phyloP scores from a whole-genome alignment of 2,329 filamentous ascomycete species.

The Hymenoscyphus fructigenus region DNA sequence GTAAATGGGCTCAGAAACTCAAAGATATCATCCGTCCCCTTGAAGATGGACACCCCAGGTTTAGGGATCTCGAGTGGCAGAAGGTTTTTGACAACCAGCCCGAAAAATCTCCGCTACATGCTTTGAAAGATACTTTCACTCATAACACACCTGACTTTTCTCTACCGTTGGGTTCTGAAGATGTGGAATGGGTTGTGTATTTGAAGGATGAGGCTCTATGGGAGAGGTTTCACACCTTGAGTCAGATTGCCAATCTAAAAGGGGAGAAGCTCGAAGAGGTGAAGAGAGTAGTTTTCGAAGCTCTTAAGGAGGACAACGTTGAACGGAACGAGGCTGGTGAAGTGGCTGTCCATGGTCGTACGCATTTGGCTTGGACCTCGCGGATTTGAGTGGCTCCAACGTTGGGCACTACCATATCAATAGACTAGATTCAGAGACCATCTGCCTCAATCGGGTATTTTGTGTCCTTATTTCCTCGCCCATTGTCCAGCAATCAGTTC shows the following conservation, averaged over 20 bases:
- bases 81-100: conserved; percentile 62
- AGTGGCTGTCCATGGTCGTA: conserved; percentile 63
- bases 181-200: conserved; percentile 57
- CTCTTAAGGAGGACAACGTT: conserved; percentile 51
- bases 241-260: conserved; percentile 62
- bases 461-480: conserved; percentile 7
- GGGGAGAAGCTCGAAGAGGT: conserved; percentile 49
- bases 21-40: conserved; percentile 57
- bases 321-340: conserved; percentile 61
- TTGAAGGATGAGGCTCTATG: conserved; percentile 60
- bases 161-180: conserved; percentile 58
- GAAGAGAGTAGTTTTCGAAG: conserved; percentile 52
- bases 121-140: conserved; percentile 44
- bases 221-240: conserved; percentile 64
- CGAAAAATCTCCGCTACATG: conserved; percentile 51
- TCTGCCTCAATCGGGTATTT: not conserved
- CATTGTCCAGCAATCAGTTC: conserved; percentile 9
- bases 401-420: not conserved
- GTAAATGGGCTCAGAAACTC: conserved; percentile 60
- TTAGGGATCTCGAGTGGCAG: conserved; percentile 65
- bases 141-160: conserved; percentile 52
- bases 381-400: conserved; percentile 37
- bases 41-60: conserved; percentile 61
- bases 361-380: conserved; percentile 62
- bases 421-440: not conserved